Base-by-base conservation (phyloP, 2,329 filamentous ascomycete species). In the Trichocomaceae sp. region DNA sequence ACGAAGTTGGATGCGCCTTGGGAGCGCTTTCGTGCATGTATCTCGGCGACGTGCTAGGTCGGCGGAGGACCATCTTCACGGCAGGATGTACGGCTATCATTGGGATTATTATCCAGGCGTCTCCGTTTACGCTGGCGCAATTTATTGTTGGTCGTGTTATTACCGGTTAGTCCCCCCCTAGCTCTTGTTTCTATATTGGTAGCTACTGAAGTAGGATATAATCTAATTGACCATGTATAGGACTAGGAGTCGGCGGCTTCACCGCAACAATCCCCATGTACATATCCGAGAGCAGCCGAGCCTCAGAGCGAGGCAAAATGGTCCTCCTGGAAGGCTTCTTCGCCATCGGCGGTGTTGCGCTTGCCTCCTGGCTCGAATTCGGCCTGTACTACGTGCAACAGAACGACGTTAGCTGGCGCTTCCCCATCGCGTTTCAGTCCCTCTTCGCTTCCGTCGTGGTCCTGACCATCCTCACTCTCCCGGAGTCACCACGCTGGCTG, bases 111-210 rank as follows among this genome's bases (percentile, higher is more conserved):
- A 64, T 78, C 1, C 75, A 78, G 52, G 70, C 73, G 1, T 65
- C 71, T 2, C 65, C 72, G 6, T 74, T 67, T 49, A 61, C 61
- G 4, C 66, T 77, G n/a, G 63, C 70, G 17, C 70, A 76, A 47
- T 68, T 78, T 66, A 73, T 76, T 50, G 71, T 75, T 9, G 75
- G 73, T 0, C 67, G 76, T 2, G 68, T 78, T 20, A 68, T 78
- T 19, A 72, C 71, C 5, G 76, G 76, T 61, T 23, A 26, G 48
- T 47, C 26, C 57, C 23, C 37, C 20, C 4, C 3, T 23, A 19
- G 20, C 13, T 48, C 23, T 5, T 19, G n/a, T 19, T 17, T 4
- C 37, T 10, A 35, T 15, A 15, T 35, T 35, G 31, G 12, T n/a
- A n/a, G 42, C n/a, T n/a, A n/a, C n/a, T n/a, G n/a, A n/a, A n/a